These are phyloP conservation scores for Trichoderma arundinaceum DNA, from an alignment of 2,329 filamentous ascomycete species.

Conservation along the genomic window DNA sequence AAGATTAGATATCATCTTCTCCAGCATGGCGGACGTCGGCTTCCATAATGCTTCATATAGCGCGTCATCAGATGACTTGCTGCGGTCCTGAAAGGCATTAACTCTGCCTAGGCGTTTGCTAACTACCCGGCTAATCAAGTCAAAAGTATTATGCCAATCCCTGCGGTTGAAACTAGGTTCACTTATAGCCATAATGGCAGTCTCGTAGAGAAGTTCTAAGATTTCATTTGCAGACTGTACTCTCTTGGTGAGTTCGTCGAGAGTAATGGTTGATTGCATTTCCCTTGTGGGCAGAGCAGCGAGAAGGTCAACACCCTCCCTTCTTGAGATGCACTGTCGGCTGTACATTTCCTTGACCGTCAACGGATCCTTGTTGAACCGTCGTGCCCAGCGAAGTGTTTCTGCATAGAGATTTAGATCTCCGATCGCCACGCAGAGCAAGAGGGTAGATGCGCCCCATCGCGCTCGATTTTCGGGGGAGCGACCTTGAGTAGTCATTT, in stretches of 20 bases:
- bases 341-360: slow-evolving; percentile 34
- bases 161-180: slow-evolving; percentile 14
- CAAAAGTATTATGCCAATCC: neutral
- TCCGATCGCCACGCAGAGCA: slow-evolving; percentile 38
- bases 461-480: slow-evolving; percentile 36
- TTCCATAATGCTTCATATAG: slow-evolving; percentile 20
- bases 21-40: slow-evolving; percentile 22
- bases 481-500: slow-evolving; percentile 36
- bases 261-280: neutral
- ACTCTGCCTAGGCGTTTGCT: neutral
- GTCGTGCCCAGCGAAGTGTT: slow-evolving; percentile 39
- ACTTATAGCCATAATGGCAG: neutral
- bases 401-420: slow-evolving; percentile 37
- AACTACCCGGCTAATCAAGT: neutral
- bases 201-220: slow-evolving; percentile 7
- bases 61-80: slow-evolving; percentile 14
- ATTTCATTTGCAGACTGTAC: slow-evolving; percentile 14
- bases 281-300: neutral
- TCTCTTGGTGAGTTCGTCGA: neutral
- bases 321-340: slow-evolving; percentile 19
- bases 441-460: slow-evolving; percentile 40
- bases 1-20: neutral
- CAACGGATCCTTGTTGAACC: slow-evolving; percentile 41
- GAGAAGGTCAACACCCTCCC: slow-evolving; percentile 35
- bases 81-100: slow-evolving; percentile 18